Percentiles rank a stretch among this genome's conserved stretches.
These are phyloP conservation scores for Anisodus tanguticus DNA, from an alignment of 257 asterid genomes.

Conservation along the genomic window DNA sequence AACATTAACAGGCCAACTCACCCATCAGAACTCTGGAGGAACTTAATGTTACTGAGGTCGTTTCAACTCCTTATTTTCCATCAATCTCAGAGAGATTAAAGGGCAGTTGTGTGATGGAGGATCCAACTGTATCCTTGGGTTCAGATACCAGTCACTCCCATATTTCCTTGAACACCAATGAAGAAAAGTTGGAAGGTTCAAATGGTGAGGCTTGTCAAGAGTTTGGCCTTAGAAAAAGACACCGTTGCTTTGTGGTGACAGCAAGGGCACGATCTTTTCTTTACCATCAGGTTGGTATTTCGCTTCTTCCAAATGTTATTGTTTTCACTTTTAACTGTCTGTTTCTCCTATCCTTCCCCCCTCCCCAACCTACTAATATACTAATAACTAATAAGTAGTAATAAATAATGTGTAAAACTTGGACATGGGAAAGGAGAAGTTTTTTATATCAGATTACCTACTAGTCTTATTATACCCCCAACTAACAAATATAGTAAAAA, in stretches of 20 bases:
- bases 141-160: conserved; percentile 40
- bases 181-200: conserved; percentile 39
- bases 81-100: conserved; percentile 57
- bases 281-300: conserved; percentile 79
- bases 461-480: background rate
- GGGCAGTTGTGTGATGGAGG: conserved; percentile 37
- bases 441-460: background rate
- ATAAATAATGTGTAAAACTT: background rate
- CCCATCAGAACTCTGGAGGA: conserved; percentile 83
- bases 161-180: conserved; percentile 40
- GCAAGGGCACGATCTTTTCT: conserved; percentile 93
- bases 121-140: conserved; percentile 43
- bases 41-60: conserved; percentile 71
- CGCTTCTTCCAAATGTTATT: conserved; percentile 26
- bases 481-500: background rate
- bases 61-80: conserved; percentile 72
- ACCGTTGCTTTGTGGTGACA: conserved; percentile 79
- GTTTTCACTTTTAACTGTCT: background rate
- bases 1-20: conserved; percentile 80
- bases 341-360: background rate
- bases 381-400: background rate
- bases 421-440: background rate
- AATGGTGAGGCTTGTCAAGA: conserved; percentile 44
- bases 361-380: background rate
- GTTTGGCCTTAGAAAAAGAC: conserved; percentile 73